Base-by-base conservation (phyloP, 208 protist species). In the Trypanosoma vivax region DNA sequence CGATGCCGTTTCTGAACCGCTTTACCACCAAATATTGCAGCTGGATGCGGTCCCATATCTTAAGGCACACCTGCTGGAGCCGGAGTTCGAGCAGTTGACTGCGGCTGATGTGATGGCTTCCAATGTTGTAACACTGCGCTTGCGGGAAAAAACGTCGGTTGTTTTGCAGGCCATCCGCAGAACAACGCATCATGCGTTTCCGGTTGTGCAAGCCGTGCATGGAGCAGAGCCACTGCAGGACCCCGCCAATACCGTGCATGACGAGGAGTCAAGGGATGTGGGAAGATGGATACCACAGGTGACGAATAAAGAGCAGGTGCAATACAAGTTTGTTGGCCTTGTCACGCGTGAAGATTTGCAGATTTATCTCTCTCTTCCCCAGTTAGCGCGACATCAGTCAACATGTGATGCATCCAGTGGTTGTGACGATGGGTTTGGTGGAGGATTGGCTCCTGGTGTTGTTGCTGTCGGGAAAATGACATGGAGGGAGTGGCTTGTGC, bases 1-100 rank as follows among this genome's bases (percentile, higher is more conserved):
- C 4, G 90, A 96, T 65, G 75, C 73, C 56, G 72, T 94, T 28
- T 76, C 77, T 42, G 84, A 94, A 60, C 78, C 89, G 31, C 74
- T 97, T 31, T 97, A 96, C 57, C 86, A 97, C 63, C 65, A 87
- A 31, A 88, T 96, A 71, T 70, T 96, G 29, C 70, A 79, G n/a
- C 69, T 96, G 31, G 77, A 92, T 51, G 79, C 71, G 43, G 79
- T 97, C 4, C 93, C 93, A 2, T 97, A 94, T 64, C 70, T 96
- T 10, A 54, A 62, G 13, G 50, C 70, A 3, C 68, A 90, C 54
- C 66, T 90, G 14, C 53, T 70, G 41, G 48, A 48, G 18, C 73
- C 79, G 0, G 77, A 84, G 62, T 91, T 97, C 60, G 82, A 96
- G 62, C 71, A 89, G 53, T 74, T 96, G 30, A 81, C 74, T 18